A percentile compares a stretch with the other conserved stretches of the same genome.
phyloP scores from a whole-genome alignment of 306 rosid genomes.

The Castanea sativa region DNA sequence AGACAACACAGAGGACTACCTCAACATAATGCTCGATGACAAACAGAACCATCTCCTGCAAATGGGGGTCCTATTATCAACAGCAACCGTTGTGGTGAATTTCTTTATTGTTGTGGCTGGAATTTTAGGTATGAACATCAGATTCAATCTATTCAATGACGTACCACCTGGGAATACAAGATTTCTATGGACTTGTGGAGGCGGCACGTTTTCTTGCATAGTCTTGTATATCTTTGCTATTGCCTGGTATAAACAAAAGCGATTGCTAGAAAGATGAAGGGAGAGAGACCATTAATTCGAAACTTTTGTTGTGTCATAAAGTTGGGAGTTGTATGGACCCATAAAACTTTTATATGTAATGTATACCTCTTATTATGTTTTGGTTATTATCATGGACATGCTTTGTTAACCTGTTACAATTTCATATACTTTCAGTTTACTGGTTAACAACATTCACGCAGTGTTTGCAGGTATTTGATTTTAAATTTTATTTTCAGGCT shows the following conservation, averaged over 20 bases:
- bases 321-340: too few relatives aligned
- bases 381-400: too few relatives aligned
- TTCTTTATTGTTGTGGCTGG: conserved; percentile 48
- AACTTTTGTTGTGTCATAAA: too few relatives aligned
- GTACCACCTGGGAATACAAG: conserved; percentile 27
- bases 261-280: conserved; percentile 22
- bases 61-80: conserved; percentile 60
- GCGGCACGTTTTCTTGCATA: conserved; percentile 31
- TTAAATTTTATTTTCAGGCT: too few relatives aligned
- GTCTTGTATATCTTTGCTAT: conserved; percentile 41
- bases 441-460: too few relatives aligned
- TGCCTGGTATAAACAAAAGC: conserved; percentile 50
- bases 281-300: too few relatives aligned
- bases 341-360: too few relatives aligned
- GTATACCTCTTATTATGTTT: too few relatives aligned
- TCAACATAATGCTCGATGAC: conserved; percentile 90
- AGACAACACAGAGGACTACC: conserved; percentile 79
- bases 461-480: too few relatives aligned
- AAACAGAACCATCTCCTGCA: conserved; percentile 80
- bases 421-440: too few relatives aligned
- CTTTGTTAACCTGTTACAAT: too few relatives aligned
- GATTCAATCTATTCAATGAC: conserved; percentile 31
- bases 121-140: conserved; percentile 48
- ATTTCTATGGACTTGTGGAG: conserved; percentile 45
- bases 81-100: conserved; percentile 54